These are phyloP conservation scores for Termitomyces heimii DNA, from an alignment of 768 basidiomycete species.

Conservation along the genomic window DNA sequence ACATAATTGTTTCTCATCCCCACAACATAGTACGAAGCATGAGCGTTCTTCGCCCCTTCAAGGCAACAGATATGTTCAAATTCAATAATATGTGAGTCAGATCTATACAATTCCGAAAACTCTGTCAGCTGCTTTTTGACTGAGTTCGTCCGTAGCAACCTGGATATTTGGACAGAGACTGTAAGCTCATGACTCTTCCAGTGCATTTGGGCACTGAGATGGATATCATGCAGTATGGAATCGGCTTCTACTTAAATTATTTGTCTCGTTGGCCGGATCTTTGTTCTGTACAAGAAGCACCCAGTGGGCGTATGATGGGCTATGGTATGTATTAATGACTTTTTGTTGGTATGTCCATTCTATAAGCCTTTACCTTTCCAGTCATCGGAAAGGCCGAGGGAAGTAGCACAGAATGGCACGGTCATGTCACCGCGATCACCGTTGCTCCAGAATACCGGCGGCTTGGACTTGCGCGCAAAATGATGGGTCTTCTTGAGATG, in stretches of 20 bases:
- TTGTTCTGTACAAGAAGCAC: slow-evolving; percentile 77
- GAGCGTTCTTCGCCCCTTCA: slow-evolving; percentile 84
- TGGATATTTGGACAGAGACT: slow-evolving; percentile 97
- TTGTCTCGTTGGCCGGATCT: slow-evolving; percentile 90
- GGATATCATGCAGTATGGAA: slow-evolving; percentile 57
- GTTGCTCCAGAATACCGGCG: slow-evolving; percentile 93
- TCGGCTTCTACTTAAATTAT: slow-evolving; percentile 85
- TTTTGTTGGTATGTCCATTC: not conserved
- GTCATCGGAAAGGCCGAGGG: slow-evolving; percentile 96
- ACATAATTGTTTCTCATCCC: not conserved
- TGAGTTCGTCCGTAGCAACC: slow-evolving; percentile 48
- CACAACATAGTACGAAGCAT: slow-evolving; percentile 31
- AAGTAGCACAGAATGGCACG: slow-evolving; percentile 70
- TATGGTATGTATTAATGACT: slow-evolving; percentile 58
- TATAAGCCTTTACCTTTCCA: not conserved
- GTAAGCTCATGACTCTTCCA: slow-evolving; percentile 37
- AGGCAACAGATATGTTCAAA: slow-evolving; percentile 84
- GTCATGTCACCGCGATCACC: slow-evolving; percentile 92
- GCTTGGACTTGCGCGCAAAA: slow-evolving; percentile 76
- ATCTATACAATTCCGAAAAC: not conserved
- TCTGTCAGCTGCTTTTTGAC: slow-evolving; percentile 2
- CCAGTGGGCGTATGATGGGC: slow-evolving; percentile 83
- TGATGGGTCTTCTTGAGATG: slow-evolving; percentile 83
- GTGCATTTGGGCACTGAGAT: not conserved
- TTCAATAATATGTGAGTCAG: slow-evolving; percentile 82